These are phyloP conservation scores for Plenodomus biglobosus DNA, from an alignment of 2,329 filamentous ascomycete species.

Conservation along the genomic window DNA sequence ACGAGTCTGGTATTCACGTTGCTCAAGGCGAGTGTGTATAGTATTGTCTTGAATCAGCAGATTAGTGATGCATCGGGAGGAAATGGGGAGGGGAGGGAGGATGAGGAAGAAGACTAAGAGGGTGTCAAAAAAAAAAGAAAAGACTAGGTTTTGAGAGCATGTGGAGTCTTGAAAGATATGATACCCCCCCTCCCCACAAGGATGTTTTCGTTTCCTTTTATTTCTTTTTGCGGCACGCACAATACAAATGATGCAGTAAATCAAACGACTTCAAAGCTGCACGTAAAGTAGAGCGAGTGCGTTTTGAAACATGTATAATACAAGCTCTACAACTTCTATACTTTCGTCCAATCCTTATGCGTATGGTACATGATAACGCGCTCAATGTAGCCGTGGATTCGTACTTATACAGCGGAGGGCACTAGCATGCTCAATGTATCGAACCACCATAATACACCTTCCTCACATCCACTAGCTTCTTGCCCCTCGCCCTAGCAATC, in stretches of 20 bases:
- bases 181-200: too few relatives aligned
- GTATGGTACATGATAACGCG: slow-evolving; percentile 12
- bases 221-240: too few relatives aligned
- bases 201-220: too few relatives aligned
- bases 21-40: slow-evolving; percentile 97
- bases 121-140: too few relatives aligned
- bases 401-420: too few relatives aligned
- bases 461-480: slow-evolving; percentile 92
- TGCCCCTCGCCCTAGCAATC: slow-evolving; percentile 83
- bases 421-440: slow-evolving; percentile 26
- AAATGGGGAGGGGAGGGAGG: slow-evolving; percentile 25
- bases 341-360: slow-evolving; percentile 12
- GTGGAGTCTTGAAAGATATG: slow-evolving; percentile 16
- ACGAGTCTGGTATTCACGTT: slow-evolving; percentile 93
- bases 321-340: slow-evolving; percentile 19
- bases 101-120: neutral
- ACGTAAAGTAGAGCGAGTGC: too few relatives aligned
- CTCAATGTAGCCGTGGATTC: neutral
- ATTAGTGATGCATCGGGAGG: slow-evolving; percentile 33
- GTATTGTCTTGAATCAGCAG: slow-evolving; percentile 97
- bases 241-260: too few relatives aligned
- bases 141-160: too few relatives aligned
- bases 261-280: too few relatives aligned
- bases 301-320: slow-evolving; percentile 25
- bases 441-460: slow-evolving; percentile 94